Base-by-base conservation (phyloP, 768 basidiomycete species). In the Xerocomellus dryophilus region DNA sequence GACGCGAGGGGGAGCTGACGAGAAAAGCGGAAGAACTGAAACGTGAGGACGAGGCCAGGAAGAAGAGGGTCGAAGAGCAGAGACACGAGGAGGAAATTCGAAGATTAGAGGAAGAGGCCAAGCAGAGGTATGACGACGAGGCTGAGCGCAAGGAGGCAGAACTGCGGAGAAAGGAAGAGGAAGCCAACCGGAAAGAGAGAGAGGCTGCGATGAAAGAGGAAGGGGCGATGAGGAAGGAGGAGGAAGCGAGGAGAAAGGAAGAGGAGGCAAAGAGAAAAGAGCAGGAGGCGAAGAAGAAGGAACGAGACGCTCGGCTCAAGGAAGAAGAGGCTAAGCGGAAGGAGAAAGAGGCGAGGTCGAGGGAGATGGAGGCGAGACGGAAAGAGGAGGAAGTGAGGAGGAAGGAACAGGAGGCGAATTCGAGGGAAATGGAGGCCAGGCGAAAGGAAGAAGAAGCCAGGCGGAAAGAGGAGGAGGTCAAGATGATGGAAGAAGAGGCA, bases 11-110 rank as follows among this genome's bases (percentile, higher is more conserved):
- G 32, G 69, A 71, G 5, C 52, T 71, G 32, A 67, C 61, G 56
- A 68, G 53, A 60, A 73, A 62, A 43, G 75, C 69, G 25, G 74
- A 74, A 17, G 77, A 77, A 25, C 62, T 68, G 2, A 61, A 51
- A 49, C 62, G 64, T 2, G 66, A 71, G 54, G 68, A 69, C 11
- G 66, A 61, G n/a, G 62, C 61, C n/a, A 62, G 58, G 44, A 61
- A 43, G 42, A 67, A 58, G 53, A 50, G 20, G 21, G 29, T 63
- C 29, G 73, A 63, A 50, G 68, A 65, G 25, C 63, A 62, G 20
- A 65, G 54, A 40, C 62, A 61, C 39, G 73, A 70, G 52, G 73
- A 73, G 18, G 67, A 65, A 32, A 29, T 14, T 18, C 50, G 54
- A 40, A 61, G 49, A 29, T 43, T 58, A 23, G 69, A 66, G 39